These are phyloP conservation scores for Globisporangium yorkense DNA, from an alignment of 352 stramenopile species.

Conservation along the genomic window DNA sequence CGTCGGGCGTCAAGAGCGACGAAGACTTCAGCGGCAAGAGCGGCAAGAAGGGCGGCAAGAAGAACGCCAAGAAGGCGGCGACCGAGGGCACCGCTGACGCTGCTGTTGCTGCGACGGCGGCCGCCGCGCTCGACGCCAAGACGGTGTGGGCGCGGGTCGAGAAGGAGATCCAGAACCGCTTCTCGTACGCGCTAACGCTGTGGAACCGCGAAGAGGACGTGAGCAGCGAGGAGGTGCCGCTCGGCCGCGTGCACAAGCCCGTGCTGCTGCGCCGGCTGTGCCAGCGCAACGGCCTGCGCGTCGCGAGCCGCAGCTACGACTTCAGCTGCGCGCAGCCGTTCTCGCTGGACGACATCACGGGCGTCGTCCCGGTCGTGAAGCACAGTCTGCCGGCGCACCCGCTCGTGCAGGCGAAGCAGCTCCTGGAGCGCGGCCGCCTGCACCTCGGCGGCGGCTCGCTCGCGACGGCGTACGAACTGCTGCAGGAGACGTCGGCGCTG, in stretches of 20 bases:
- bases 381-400: constrained; percentile 78
- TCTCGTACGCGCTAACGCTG: constrained; percentile 71
- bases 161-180: constrained; percentile 64
- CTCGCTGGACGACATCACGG: constrained; percentile 87
- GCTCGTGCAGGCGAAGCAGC: constrained; percentile 69
- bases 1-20: constrained; percentile 14
- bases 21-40: constrained; percentile 28
- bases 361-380: constrained; percentile 93
- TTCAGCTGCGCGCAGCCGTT: constrained; percentile 78
- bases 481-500: constrained; percentile 89
- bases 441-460: constrained; percentile 73
- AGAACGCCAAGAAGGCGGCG: constrained; percentile 17
- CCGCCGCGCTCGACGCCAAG: constrained; percentile 25
- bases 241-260: constrained; percentile 61
- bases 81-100: constrained; percentile 5
- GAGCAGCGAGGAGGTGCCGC: constrained; percentile 18
- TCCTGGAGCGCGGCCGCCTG: constrained; percentile 85
- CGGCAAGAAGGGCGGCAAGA: constrained; percentile 21
- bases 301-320: constrained; percentile 89
- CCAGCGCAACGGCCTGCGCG: constrained; percentile 89
- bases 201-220: constrained; percentile 38
- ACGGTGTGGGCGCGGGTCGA: constrained; percentile 55
- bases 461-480: constrained; percentile 74
- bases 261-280: constrained; percentile 91
- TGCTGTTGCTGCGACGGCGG: background rate